Percentiles rank a stretch among this genome's conserved stretches.
These are phyloP conservation scores for Hypoxylon subgilvum DNA, from an alignment of 495 filamentous ascomycete genomes.

Conservation along the genomic window DNA sequence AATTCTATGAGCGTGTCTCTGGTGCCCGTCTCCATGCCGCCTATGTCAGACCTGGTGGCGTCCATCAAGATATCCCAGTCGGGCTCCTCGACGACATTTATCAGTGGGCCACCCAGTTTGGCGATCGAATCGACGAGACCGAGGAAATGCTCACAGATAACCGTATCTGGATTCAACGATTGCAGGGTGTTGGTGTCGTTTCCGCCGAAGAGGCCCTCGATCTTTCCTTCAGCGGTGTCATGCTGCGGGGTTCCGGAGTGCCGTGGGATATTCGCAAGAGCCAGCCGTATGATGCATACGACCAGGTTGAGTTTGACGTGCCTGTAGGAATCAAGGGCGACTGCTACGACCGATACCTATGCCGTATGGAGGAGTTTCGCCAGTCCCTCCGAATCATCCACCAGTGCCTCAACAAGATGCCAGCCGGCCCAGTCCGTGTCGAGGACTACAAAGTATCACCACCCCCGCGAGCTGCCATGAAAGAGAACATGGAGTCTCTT, in stretches of 20 bases:
- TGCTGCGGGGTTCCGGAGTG: conserved; percentile 96
- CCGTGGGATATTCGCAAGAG: conserved; percentile 97
- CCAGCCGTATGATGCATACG: conserved; percentile 96
- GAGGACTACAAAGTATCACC: conserved; percentile 99
- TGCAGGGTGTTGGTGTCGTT: conserved; percentile 89
- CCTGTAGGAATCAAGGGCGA: conserved; percentile 96
- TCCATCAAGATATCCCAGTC: conserved; percentile 91
- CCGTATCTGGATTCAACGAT: conserved; percentile 96
- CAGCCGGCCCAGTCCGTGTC: conserved; percentile 86
- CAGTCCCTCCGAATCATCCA: conserved; percentile 97
- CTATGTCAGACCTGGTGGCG: conserved; percentile 96
- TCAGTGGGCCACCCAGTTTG: conserved; percentile 99
- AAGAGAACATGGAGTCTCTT: conserved; percentile 99
- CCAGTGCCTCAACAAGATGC: conserved; percentile 99
- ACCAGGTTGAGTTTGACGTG: conserved; percentile 96
- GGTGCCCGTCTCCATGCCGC: conserved; percentile 97
- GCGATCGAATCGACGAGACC: conserved; percentile 98
- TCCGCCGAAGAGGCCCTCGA: conserved; percentile 90
- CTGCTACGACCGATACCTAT: conserved; percentile 98
- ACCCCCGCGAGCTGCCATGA: conserved; percentile 96
- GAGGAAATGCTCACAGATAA: conserved; percentile 99
- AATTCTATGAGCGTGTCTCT: conserved; percentile 99
- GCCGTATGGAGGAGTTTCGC: conserved; percentile 99
- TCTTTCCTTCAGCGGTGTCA: conserved; percentile 94
- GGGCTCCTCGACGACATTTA: conserved; percentile 99